A percentile compares a stretch with the other conserved stretches of the same genome.
These are phyloP conservation scores for Macrolepiota albuminosa DNA, from an alignment of 768 basidiomycete species.

Conservation along the genomic window DNA sequence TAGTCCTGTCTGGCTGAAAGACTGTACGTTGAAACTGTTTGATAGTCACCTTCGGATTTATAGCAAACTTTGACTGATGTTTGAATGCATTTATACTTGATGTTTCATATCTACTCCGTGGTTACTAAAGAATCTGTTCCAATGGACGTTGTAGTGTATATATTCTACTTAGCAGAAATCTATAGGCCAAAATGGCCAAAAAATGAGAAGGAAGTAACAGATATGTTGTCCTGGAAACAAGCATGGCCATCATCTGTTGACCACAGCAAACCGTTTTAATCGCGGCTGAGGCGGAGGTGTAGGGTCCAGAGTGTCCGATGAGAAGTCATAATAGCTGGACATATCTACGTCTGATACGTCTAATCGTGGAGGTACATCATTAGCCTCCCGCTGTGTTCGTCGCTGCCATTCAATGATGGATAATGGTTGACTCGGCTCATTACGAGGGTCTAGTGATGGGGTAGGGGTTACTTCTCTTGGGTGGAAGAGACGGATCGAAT, in stretches of 20 bases:
- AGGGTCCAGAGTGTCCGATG: slow-evolving; percentile 17
- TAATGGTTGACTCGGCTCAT: slow-evolving; percentile 10
- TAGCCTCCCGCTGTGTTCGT: slow-evolving; percentile 22
- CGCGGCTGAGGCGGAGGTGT: slow-evolving; percentile 18
- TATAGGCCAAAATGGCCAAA: background rate
- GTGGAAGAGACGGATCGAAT: slow-evolving; percentile 8
- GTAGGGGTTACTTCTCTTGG: slow-evolving; percentile 10
- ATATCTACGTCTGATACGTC: slow-evolving; percentile 26
- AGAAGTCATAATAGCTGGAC: slow-evolving; percentile 28
- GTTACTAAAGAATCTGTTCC: background rate
- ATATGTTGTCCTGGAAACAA: background rate
- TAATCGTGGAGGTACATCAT: slow-evolving; percentile 17
- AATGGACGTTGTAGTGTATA: background rate
- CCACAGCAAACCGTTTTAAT: slow-evolving; percentile 26
- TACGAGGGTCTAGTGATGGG: slow-evolving; percentile 9
- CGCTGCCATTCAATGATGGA: slow-evolving; percentile 27
- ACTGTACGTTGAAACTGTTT: background rate
- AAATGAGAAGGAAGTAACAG: background rate
- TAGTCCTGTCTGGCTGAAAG: background rate
- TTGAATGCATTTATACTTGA: background rate
- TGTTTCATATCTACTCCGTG: background rate
- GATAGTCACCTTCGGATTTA: background rate
- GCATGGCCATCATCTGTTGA: slow-evolving; percentile 21
- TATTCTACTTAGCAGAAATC: background rate
- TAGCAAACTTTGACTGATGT: background rate